Conservation (phyloP, 148 eudicot genomes). For the Pouteria glomerata region DNA sequence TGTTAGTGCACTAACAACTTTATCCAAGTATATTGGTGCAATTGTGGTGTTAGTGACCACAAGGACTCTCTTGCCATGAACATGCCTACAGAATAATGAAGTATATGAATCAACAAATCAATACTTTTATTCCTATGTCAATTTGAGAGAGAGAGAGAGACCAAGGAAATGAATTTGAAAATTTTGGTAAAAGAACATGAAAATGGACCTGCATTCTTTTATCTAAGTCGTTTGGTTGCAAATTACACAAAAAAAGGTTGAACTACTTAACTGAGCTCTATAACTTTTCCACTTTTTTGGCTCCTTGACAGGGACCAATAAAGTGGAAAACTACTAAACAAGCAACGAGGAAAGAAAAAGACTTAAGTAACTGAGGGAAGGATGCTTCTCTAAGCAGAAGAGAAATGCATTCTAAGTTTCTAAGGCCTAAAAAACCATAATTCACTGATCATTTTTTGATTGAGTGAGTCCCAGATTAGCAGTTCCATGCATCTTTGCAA, state of each 20-base stretch:
- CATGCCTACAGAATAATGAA: slow-evolving; percentile 50
- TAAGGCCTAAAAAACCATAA: background rate
- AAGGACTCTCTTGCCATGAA: slow-evolving; percentile 89
- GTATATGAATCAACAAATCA: background rate
- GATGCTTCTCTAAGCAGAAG: background rate
- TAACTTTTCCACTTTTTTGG: background rate
- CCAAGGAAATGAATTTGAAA: background rate
- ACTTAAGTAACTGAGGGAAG: background rate
- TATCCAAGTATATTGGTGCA: slow-evolving; percentile 89
- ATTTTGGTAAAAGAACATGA: background rate
- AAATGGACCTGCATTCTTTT: background rate
- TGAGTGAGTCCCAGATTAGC: background rate
- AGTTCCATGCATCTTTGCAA: background rate
- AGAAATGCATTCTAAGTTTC: background rate
- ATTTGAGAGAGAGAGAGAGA: background rate
- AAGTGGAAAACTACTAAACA: background rate
- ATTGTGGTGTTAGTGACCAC: slow-evolving; percentile 92
- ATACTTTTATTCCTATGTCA: background rate
- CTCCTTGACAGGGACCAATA: background rate
- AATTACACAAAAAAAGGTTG: background rate
- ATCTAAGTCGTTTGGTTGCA: background rate
- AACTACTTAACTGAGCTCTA: background rate
- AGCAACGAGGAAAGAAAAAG: background rate
- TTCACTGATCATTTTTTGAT: background rate
- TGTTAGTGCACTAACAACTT: slow-evolving; percentile 78